Evolutionary conservation across 371 early-diverging fungal species (phyloP), one percentile per base, ranked within the genome.

Genomic region (Mycotypha africana): DNA sequence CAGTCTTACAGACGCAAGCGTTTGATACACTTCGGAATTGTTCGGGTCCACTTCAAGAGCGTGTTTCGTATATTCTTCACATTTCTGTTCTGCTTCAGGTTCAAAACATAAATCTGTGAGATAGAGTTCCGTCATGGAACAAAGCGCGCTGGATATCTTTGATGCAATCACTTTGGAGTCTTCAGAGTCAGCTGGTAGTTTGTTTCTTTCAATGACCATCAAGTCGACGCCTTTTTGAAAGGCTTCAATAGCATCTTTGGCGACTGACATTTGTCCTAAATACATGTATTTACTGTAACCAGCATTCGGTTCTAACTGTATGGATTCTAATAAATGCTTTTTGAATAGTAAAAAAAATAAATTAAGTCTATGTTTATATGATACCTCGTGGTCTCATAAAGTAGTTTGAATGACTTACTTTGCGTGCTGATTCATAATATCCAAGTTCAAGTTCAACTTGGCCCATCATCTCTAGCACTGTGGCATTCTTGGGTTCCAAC

Each of bases 81-180:
- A 93, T 38, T 75, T 77, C 35, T 74, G 63, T 65, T 94, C 95
- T 6, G 98, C 97, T 38, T 92, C 86, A 12, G 84, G 81, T 46
- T 93, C 92, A 61, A 92, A 94, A 64, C 90, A 95, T 63, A 89
- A 90, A 58, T 97, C 98, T 1, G 98, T 95, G 64, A 97, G 77
- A 66, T 92, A 97, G 20, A 96, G 89, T 56, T 97, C 98, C 3
- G 91, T 81, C 87, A 97, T 89, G 42, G 95, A 88, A 61, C 92
- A 91, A 23, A 92, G 76, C 4, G 93, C 94, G 26, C 83, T 76
- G 0, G 92, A 82, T 48, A 90, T 81, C 60, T 93, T 91, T 26
- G 65, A 59, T 9, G 62, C 64, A 4, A 88, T 50, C 3, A 55
- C 41, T 15, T 65, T 58, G 21, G 73, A 67, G 23, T 74, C 75